Percentiles rank a stretch among this genome's conserved stretches.
Evolutionary conservation across 495 filamentous ascomycete genomes (phyloP).

Genomic region (Penicillium argentinense): DNA sequence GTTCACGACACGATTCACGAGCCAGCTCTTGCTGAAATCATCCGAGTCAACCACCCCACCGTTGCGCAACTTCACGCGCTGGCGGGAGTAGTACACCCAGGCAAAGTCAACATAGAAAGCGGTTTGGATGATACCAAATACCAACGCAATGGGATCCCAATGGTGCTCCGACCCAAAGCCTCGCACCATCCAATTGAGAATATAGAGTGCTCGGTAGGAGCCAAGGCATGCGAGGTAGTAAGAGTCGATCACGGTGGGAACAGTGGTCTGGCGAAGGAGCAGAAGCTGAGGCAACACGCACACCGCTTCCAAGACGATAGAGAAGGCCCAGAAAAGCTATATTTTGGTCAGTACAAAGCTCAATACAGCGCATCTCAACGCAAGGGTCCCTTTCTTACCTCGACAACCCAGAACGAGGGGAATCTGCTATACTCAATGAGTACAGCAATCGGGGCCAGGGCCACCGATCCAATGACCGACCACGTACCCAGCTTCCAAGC

Average conservation of each 20-base stretch:
- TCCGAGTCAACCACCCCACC: conserved; percentile 93
- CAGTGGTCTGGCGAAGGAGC: conserved; percentile 87
- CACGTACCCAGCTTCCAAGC: conserved; percentile 83
- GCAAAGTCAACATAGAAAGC: conserved; percentile 91
- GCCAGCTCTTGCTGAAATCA: conserved; percentile 79
- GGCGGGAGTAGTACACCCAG: conserved; percentile 93
- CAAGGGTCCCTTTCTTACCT: conserved; percentile 44
- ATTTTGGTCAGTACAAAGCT: conserved; percentile 4
- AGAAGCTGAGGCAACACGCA: conserved; percentile 89
- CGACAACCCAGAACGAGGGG: conserved; percentile 46
- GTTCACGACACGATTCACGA: conserved; percentile 53
- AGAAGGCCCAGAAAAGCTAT: conserved; percentile 80
- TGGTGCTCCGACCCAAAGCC: conserved; percentile 55
- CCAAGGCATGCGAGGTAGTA: conserved; percentile 90
- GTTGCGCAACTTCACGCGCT: conserved; percentile 88
- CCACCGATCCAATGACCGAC: conserved; percentile 57
- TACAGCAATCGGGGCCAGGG: conserved; percentile 65
- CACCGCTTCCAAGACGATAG: conserved; percentile 85
- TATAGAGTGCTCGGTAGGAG: conserved; percentile 86
- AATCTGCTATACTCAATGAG: conserved; percentile 53
- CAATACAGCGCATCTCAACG: neutral
- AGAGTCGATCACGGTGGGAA: conserved; percentile 93
- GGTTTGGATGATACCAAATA: conserved; percentile 90
- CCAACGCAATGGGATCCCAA: conserved; percentile 69
- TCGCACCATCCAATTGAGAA: conserved; percentile 86